Percentiles rank a stretch among this genome's conserved stretches.
Evolutionary conservation across 441 rosid genomes (phyloP).

Genomic region (Dalechampia spathulata): DNA sequence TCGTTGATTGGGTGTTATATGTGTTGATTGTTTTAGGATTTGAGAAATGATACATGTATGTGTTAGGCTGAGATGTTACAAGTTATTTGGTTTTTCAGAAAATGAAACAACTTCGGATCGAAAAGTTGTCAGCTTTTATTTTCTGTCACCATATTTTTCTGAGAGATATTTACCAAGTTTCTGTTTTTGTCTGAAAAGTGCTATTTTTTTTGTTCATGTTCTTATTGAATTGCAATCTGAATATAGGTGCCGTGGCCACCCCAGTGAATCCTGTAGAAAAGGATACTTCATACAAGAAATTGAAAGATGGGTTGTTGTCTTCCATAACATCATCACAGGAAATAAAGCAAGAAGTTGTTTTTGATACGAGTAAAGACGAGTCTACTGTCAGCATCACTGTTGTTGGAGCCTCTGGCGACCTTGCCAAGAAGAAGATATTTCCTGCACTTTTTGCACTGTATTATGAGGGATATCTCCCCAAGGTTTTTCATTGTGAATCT

Average conservation of each 20-base stretch:
- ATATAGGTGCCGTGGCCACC: constrained; percentile 55
- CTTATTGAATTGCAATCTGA: constrained; percentile 9
- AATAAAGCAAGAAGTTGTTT: no score
- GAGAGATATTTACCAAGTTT: background rate
- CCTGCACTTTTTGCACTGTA: constrained; percentile 96
- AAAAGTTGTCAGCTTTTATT: constrained; percentile 7
- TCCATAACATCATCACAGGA: background rate
- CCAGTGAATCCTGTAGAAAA: constrained; percentile 28
- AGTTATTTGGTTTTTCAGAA: background rate
- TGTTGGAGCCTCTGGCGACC: constrained; percentile 98
- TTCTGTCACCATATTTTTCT: no score
- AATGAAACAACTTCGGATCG: no score
- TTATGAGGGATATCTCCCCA: constrained; percentile 86
- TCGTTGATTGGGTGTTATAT: background rate
- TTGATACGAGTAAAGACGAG: constrained; percentile 23
- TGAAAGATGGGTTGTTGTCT: background rate
- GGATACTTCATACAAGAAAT: constrained; percentile 31
- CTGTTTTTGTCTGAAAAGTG: background rate
- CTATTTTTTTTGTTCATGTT: background rate
- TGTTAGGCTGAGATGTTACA: background rate
- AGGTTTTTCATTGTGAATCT: constrained; percentile 34
- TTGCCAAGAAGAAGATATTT: constrained; percentile 91
- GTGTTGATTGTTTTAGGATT: background rate
- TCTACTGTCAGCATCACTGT: constrained; percentile 79
- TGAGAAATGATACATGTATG: background rate